These are phyloP conservation scores for Hymenoscyphus occultus DNA, from an alignment of 2,329 filamentous ascomycete species.

Conservation along the genomic window DNA sequence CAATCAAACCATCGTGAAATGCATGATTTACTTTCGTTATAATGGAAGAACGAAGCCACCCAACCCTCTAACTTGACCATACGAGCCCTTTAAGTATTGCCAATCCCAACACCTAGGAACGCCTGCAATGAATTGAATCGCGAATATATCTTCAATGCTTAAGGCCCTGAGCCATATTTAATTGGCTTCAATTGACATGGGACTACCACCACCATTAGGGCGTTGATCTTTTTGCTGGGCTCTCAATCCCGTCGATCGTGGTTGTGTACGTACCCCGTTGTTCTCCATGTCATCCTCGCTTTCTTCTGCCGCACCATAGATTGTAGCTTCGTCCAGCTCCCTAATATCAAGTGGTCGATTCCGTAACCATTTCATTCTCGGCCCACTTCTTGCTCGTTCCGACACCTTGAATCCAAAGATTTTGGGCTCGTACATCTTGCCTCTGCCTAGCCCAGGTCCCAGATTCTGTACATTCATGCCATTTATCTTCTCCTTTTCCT, in stretches of 20 bases:
- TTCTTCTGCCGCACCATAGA: constrained; percentile 53
- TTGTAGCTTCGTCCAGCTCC: constrained; percentile 77
- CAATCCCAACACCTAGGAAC: constrained; percentile 1
- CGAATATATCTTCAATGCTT: constrained; percentile 5
- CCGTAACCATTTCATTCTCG: constrained; percentile 95
- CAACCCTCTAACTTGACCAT: background rate
- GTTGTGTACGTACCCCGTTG: constrained; percentile 24
- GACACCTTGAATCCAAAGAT: constrained; percentile 97
- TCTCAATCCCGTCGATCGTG: constrained; percentile 12
- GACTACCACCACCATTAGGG: constrained; percentile 33
- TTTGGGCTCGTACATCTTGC: constrained; percentile 86
- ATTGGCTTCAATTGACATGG: constrained; percentile 35
- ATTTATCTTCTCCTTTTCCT: constrained; percentile 61
- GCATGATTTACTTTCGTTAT: background rate
- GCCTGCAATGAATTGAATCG: constrained; percentile 9
- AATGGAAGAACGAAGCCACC: background rate
- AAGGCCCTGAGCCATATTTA: constrained; percentile 14
- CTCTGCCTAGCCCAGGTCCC: constrained; percentile 76
- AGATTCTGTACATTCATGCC: constrained; percentile 85
- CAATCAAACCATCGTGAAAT: constrained; percentile 1
- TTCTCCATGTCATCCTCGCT: constrained; percentile 49
- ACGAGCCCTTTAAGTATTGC: background rate
- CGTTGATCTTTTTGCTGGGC: constrained; percentile 17
- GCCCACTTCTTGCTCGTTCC: constrained; percentile 83
- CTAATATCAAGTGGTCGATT: constrained; percentile 76